Evolutionary conservation across 2,329 filamentous ascomycete genomes (phyloP).

Genomic region (Tolypocladium amazonense): DNA sequence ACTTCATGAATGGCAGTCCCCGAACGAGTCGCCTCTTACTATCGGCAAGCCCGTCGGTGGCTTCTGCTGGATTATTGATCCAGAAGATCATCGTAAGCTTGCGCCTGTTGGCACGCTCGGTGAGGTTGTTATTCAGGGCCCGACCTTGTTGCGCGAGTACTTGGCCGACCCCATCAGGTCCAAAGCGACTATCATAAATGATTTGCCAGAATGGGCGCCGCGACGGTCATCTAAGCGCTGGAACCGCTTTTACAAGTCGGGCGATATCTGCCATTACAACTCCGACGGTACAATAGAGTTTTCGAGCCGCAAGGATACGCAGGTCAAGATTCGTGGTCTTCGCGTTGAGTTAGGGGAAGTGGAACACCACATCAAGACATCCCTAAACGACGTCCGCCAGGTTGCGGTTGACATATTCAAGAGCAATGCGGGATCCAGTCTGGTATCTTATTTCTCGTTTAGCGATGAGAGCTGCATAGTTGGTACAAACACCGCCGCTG

Average conservation of each 20-base stretch:
- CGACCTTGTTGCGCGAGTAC: slow-evolving; percentile 4
- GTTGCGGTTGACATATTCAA: slow-evolving; percentile 13
- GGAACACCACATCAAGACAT: slow-evolving; percentile 3
- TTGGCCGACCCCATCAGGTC: background rate
- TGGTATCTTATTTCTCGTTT: background rate
- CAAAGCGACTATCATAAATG: background rate
- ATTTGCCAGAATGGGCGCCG: background rate
- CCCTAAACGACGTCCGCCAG: background rate
- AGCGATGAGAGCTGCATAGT: background rate
- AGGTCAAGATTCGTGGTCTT: slow-evolving; percentile 10
- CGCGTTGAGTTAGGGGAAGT: slow-evolving; percentile 11
- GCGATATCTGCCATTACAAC: slow-evolving; percentile 1
- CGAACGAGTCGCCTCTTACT: slow-evolving; percentile 1
- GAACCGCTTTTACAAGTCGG: slow-evolving; percentile 6
- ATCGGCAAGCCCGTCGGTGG: slow-evolving; percentile 1
- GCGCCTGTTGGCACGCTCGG: slow-evolving; percentile 4
- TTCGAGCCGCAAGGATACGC: background rate
- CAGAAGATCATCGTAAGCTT: background rate
- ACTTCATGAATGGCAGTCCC: background rate
- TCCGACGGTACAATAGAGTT: slow-evolving; percentile 7
- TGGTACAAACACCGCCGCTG: background rate
- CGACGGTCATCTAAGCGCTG: background rate
- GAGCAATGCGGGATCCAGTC: slow-evolving; percentile 4
- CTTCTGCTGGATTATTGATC: slow-evolving; percentile 1
- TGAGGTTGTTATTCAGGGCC: slow-evolving; percentile 6